phyloP scores from a whole-genome alignment of 352 stramenopile species.

The Pythium guiyangense region DNA sequence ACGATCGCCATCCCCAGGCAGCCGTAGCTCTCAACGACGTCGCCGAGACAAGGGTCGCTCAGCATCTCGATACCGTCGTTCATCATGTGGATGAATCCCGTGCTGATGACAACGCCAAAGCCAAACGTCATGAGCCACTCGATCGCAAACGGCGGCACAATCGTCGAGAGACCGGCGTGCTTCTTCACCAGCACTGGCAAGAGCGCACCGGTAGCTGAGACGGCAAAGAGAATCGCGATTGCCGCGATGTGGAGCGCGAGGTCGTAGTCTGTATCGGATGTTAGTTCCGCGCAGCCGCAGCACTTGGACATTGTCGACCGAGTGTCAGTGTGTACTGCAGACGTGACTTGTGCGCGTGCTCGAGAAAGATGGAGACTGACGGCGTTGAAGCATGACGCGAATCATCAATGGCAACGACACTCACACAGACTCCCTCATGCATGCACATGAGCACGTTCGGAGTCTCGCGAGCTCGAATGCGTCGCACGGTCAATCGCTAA shows the following conservation, averaged over 20 bases:
- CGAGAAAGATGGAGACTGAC: no score
- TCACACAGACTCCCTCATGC: no score
- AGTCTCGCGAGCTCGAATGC: no score
- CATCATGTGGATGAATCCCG: slow-evolving; percentile 72
- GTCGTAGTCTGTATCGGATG: not conserved
- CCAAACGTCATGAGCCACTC: slow-evolving; percentile 53
- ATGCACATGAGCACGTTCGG: no score
- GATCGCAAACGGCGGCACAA: slow-evolving; percentile 31
- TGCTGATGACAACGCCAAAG: slow-evolving; percentile 63
- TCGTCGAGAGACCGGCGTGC: slow-evolving; percentile 38
- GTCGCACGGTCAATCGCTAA: no score
- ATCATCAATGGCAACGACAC: no score
- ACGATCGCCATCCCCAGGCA: slow-evolving; percentile 51
- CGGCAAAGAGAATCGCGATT: slow-evolving; percentile 51
- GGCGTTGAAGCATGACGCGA: no score
- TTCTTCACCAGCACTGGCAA: slow-evolving; percentile 29
- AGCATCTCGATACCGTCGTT: slow-evolving; percentile 56
- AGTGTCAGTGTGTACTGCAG: no score
- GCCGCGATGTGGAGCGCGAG: slow-evolving; percentile 38
- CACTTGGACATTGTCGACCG: slow-evolving; percentile 23
- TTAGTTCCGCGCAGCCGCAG: slow-evolving; percentile 28
- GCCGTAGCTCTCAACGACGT: slow-evolving; percentile 45
- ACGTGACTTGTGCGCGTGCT: no score
- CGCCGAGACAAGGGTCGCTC: slow-evolving; percentile 46
- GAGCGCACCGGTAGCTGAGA: slow-evolving; percentile 35